Evolutionary conservation across 2,329 filamentous ascomycete genomes (phyloP).

Genomic region (Phyllosticta citribraziliensis): DNA sequence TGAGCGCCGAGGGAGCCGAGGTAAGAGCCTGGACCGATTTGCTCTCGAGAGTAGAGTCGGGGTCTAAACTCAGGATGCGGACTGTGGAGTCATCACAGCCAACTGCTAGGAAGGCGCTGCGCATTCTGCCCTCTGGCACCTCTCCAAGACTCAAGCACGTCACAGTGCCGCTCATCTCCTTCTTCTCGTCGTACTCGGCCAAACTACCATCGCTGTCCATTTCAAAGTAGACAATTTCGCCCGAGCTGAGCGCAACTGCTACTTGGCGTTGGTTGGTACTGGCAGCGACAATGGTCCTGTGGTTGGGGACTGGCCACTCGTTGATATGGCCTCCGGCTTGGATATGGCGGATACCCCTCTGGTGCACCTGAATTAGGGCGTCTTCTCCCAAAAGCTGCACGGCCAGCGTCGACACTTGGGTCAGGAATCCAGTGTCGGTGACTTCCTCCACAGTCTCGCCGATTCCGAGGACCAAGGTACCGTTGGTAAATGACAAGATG

Average conservation of each 20-base stretch:
- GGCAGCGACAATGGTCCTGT: constrained; percentile 89
- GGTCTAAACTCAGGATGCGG: constrained; percentile 79
- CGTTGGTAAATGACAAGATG: constrained; percentile 83
- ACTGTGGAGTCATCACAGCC: constrained; percentile 96
- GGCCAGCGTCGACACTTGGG: constrained; percentile 78
- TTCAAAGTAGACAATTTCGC: constrained; percentile 96
- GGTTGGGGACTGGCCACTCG: constrained; percentile 87
- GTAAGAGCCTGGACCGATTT: constrained; percentile 92
- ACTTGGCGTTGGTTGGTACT: constrained; percentile 91
- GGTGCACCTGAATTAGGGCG: constrained; percentile 86
- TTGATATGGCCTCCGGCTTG: constrained; percentile 66
- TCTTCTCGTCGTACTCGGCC: constrained; percentile 87
- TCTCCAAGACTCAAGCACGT: constrained; percentile 90
- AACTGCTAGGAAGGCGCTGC: constrained; percentile 89
- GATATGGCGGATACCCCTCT: constrained; percentile 91
- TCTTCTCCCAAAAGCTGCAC: constrained; percentile 92
- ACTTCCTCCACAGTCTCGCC: constrained; percentile 96
- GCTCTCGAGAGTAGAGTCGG: constrained; percentile 81
- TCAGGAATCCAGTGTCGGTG: constrained; percentile 83
- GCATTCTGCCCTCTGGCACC: constrained; percentile 77
- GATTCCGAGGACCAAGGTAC: constrained; percentile 85
- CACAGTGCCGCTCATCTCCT: constrained; percentile 90
- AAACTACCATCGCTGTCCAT: constrained; percentile 87
- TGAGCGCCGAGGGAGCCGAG: constrained; percentile 76
- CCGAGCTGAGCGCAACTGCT: constrained; percentile 85